Evolutionary conservation across 1,284 basidiomycete genomes (phyloP), one percentile per base, ranked within the genome.

Genomic region (Ustilago xerochloae): DNA sequence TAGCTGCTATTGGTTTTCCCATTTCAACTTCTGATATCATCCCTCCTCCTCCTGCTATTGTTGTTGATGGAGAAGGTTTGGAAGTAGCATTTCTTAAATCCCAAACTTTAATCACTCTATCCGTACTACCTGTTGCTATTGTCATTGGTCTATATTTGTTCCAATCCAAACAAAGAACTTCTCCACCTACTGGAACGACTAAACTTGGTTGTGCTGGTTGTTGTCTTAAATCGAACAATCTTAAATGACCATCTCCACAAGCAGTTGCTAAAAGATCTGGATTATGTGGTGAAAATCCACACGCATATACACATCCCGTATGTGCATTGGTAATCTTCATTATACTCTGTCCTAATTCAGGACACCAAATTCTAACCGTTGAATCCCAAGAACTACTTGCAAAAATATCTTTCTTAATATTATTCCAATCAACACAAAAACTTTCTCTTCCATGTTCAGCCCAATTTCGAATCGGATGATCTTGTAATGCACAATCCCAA

Each of bases 341-440:
- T 13, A 97, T 79, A 0, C 94, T 95, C 36, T 89, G 88, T 4
- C 90, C 89, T 30, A 89, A 88, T 38, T 93, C 91, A 7, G 93
- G 92, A 22, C 89, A 90, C 96, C 96, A 98, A 26, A 97, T 83
- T 85, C 97, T 95, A 36, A 96, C 89, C 3, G 88, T 90, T 29
- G 93, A 93, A 83, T 99, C 96, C 96, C 96, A 98, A 22, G 91
- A 75, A n/a, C 61, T 63, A 46, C 93, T 94, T 5, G 89, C 89
- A 84, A 99, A 98, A 1, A 89, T 88, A 66, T 93, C 91, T 85
- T 99, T 99, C 77, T 92, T 90, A 63, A 97, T 85, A 84, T 97
- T 98, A 72, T 92, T 95, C 96, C 96, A 99, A 85, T 99, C 93
- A 12, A 97, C 89, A n/a, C 91, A 92, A 86, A 93, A 95, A 6